Percentiles rank a stretch among this genome's conserved stretches.
Evolutionary conservation across 2,329 filamentous ascomycete genomes (phyloP).

Genomic region (Aureobasidium musti): DNA sequence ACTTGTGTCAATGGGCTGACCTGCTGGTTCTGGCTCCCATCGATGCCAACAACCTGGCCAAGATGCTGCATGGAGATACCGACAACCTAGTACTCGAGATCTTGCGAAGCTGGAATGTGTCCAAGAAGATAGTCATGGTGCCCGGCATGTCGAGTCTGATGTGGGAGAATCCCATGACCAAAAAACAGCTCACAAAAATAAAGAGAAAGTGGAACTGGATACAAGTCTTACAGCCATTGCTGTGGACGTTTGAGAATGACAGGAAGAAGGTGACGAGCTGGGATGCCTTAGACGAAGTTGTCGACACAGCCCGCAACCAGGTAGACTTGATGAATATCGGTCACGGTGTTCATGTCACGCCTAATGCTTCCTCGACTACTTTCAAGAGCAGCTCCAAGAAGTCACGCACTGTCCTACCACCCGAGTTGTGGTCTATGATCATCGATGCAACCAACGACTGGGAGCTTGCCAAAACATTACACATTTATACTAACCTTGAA

Average conservation of each 20-base stretch:
- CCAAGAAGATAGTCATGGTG: constrained; percentile 80
- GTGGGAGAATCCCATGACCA: constrained; percentile 89
- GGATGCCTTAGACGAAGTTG: constrained; percentile 67
- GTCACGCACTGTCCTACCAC: constrained; percentile 60
- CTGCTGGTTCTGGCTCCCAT: constrained; percentile 81
- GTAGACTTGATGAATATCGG: constrained; percentile 73
- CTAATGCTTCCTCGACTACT: constrained; percentile 33
- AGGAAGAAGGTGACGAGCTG: constrained; percentile 55
- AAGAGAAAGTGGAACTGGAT: constrained; percentile 85
- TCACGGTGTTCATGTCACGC: constrained; percentile 62
- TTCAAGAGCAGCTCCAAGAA: constrained; percentile 36
- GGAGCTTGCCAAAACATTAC: constrained; percentile 81
- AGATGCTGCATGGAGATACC: constrained; percentile 82
- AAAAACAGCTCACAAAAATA: constrained; percentile 82
- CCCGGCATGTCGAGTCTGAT: constrained; percentile 86
- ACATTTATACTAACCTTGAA: constrained; percentile 75
- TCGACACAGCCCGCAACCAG: constrained; percentile 74
- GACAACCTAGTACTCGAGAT: constrained; percentile 80
- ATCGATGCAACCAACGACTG: constrained; percentile 84
- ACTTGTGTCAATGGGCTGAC: constrained; percentile 84
- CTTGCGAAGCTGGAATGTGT: constrained; percentile 80
- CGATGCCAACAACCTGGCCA: constrained; percentile 78
- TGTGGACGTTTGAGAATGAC: constrained; percentile 73
- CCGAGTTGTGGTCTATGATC: constrained; percentile 87
- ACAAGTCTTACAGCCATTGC: constrained; percentile 73